Evolutionary conservation across 352 stramenopile species (phyloP).

Genomic region (Pythium monospermum): DNA sequence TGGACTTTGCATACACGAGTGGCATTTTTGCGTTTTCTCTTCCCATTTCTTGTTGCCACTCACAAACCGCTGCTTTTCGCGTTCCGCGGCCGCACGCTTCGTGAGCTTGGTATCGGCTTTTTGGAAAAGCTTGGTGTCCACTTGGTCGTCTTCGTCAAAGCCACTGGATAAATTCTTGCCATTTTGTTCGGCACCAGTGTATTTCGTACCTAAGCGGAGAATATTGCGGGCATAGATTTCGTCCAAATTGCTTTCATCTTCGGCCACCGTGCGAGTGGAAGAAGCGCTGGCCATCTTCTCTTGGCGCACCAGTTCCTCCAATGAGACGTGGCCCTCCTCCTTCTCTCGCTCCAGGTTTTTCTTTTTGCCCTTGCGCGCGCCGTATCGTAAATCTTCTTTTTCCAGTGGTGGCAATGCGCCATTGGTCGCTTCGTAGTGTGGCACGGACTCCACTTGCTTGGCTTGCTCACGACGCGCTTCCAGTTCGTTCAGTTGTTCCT

Average conservation of each 20-base stretch:
- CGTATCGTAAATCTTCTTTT: slow-evolving; percentile 59
- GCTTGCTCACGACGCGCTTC: slow-evolving; percentile 53
- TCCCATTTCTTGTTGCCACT: slow-evolving; percentile 69
- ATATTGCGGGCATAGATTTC: slow-evolving; percentile 65
- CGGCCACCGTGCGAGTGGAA: too few species aligned
- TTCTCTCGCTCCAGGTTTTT: slow-evolving; percentile 19
- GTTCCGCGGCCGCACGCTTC: slow-evolving; percentile 46
- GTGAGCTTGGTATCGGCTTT: slow-evolving; percentile 45
- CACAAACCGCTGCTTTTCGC: slow-evolving; percentile 43
- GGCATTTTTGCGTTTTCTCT: slow-evolving; percentile 57
- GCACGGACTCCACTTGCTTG: slow-evolving; percentile 32
- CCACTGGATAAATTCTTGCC: slow-evolving; percentile 60
- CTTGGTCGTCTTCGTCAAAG: slow-evolving; percentile 78
- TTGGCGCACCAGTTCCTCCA: slow-evolving; percentile 76
- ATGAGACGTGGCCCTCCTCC: slow-evolving; percentile 23
- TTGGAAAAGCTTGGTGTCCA: slow-evolving; percentile 62
- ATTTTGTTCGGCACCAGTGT: slow-evolving; percentile 65
- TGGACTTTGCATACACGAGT: slow-evolving; percentile 60
- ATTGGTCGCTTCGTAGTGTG: slow-evolving; percentile 54
- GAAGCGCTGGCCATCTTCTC: slow-evolving; percentile 57
- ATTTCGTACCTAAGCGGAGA: slow-evolving; percentile 61
- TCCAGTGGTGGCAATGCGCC: slow-evolving; percentile 61
- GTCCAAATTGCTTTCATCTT: slow-evolving; percentile 63
- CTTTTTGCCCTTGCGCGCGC: slow-evolving; percentile 64
- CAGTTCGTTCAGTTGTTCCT: slow-evolving; percentile 75